Evolutionary conservation across 2,329 filamentous ascomycete species (phyloP).

Genomic region (Pyrenophora tritici-repentis): DNA sequence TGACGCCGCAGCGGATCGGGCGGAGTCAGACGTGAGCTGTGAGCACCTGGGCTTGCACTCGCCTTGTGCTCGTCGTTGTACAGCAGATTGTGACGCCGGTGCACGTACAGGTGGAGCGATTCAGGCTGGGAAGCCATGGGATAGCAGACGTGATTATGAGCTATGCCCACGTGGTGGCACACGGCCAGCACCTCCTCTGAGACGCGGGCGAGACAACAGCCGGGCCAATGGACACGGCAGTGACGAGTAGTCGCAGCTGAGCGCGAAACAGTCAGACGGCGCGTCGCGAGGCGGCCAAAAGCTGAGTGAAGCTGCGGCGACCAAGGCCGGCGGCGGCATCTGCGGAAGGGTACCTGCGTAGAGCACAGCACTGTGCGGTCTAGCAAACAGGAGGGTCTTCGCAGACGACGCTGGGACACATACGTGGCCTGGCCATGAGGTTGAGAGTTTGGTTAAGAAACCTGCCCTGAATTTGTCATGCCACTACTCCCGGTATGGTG

Average conservation of each 20-base stretch:
- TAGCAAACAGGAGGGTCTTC: background rate
- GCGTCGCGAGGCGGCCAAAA: conserved; percentile 16
- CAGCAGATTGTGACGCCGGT: background rate
- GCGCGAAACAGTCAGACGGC: conserved; percentile 24
- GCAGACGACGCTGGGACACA: too few species aligned
- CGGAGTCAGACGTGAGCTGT: background rate
- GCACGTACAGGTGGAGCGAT: background rate
- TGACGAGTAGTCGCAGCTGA: conserved; percentile 12
- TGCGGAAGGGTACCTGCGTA: conserved; percentile 4
- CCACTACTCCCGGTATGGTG: too few species aligned
- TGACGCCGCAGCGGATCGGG: background rate
- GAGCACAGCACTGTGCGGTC: background rate
- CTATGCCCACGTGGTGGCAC: conserved; percentile 11
- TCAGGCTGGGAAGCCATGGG: background rate
- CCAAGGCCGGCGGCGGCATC: conserved; percentile 12
- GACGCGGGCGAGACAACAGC: conserved; percentile 39
- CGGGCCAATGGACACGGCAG: conserved; percentile 29
- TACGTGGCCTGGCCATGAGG: too few species aligned
- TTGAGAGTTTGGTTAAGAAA: background rate
- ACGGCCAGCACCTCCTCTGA: conserved; percentile 30
- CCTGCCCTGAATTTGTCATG: background rate
- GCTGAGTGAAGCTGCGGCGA: background rate
- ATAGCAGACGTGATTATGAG: background rate
- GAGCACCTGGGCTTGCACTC: conserved; percentile 1
- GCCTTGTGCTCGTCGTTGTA: conserved; percentile 1